Percentiles rank a stretch among this genome's conserved stretches.
Evolutionary conservation across 768 basidiomycete species (phyloP).

Genomic region (Lentinula guzmanii): DNA sequence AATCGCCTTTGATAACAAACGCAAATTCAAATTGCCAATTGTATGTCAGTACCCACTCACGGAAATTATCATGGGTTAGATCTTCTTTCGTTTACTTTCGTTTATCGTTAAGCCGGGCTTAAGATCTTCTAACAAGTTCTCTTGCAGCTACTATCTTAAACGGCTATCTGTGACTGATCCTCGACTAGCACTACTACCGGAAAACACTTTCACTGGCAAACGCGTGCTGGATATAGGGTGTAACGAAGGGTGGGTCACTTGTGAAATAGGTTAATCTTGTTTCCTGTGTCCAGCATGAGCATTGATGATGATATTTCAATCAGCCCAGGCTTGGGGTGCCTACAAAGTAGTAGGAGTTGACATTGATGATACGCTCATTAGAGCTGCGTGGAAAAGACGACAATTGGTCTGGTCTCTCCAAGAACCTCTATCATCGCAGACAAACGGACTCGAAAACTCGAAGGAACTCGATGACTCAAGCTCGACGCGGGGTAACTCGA

Average conservation of each 20-base stretch:
- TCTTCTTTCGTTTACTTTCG: slow-evolving; percentile 11
- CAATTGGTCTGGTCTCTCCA: slow-evolving; percentile 70
- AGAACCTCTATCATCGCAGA: slow-evolving; percentile 22
- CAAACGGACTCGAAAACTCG: slow-evolving; percentile 11
- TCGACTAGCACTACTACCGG: slow-evolving; percentile 58
- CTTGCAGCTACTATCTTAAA: slow-evolving; percentile 68
- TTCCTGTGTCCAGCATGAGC: neutral
- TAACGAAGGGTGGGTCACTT: slow-evolving; percentile 82
- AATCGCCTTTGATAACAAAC: no score
- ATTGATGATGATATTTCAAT: neutral
- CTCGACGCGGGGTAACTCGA: neutral
- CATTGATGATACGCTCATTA: slow-evolving; percentile 72
- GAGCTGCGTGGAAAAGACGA: slow-evolving; percentile 68
- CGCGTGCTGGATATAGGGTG: slow-evolving; percentile 80
- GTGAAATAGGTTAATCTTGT: slow-evolving; percentile 64
- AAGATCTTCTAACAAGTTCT: neutral
- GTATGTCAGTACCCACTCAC: slow-evolving; percentile 34
- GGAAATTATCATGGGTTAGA: slow-evolving; percentile 71
- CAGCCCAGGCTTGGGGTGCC: slow-evolving; percentile 58
- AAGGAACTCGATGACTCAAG: slow-evolving; percentile 16
- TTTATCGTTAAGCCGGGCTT: neutral
- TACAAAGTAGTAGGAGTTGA: slow-evolving; percentile 76
- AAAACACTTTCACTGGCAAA: slow-evolving; percentile 43
- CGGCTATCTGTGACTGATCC: slow-evolving; percentile 55
- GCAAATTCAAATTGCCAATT: no score